Conservation (phyloP, 2,329 filamentous ascomycete genomes). For the Pseudocercospora eumusae region DNA sequence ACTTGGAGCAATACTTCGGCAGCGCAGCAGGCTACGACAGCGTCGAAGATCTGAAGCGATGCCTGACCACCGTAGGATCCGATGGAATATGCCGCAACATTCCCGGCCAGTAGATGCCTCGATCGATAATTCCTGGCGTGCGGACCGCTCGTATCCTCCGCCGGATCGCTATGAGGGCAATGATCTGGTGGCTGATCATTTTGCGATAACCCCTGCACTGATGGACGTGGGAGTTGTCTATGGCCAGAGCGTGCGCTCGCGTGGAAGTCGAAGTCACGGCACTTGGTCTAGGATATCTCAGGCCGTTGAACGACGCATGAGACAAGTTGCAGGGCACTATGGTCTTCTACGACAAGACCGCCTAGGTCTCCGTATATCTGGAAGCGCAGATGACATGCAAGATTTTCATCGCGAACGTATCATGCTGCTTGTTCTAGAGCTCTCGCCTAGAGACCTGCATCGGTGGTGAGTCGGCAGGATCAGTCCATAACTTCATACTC, state of each 20-base stretch:
- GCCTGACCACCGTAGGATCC: background rate
- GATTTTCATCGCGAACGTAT: background rate
- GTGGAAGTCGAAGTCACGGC: background rate
- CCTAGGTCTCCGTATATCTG: background rate
- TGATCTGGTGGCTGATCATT: background rate
- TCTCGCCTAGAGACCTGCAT: background rate
- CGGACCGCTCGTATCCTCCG: constrained; percentile 2
- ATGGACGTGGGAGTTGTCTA: background rate
- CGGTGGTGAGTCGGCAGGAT: background rate
- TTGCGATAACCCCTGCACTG: background rate
- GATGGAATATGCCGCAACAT: background rate
- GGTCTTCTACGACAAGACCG: background rate
- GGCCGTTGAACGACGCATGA: background rate
- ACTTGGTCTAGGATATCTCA: background rate
- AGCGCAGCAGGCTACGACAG: background rate
- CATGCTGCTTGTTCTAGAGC: constrained; percentile 1
- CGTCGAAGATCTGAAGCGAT: background rate
- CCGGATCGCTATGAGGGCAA: background rate
- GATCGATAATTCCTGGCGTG: background rate
- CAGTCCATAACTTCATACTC: background rate
- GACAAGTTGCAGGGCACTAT: background rate
- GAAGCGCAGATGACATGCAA: background rate
- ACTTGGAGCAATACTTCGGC: background rate
- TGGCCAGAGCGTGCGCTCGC: background rate
- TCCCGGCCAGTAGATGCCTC: background rate